Evolutionary conservation across 129 eudicot genomes (phyloP), one percentile per base, ranked within the genome.

Genomic region (Chrysanthemum lavandulifolium): DNA sequence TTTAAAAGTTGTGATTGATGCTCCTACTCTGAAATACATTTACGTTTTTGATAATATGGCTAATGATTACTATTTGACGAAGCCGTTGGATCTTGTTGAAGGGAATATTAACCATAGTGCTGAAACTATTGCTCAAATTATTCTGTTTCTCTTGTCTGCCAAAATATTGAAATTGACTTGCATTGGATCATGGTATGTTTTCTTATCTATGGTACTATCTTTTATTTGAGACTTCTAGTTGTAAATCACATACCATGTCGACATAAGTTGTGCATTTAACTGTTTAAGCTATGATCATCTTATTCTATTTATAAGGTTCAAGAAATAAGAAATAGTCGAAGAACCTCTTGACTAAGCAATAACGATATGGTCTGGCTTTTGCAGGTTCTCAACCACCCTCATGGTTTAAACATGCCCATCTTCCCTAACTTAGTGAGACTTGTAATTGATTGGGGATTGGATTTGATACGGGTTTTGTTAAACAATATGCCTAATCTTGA

Each of bases 401-500:
- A 55, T 49, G 58, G 18, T 62, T 21, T 70, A 62, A 16, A 14
- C 76, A 61, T 78, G 31, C 58, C 72, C 12, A 25, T 11, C 13
- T 61, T 78, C 81, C 58, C 31, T n/a, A 78, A 69, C 76, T 47
- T 78, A 71, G 67, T 63, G 29, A 63, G 51, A 33, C 40, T 78
- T 33, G 64, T 23, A 36, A 33, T 78, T 50, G 40, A 54, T n/a
- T 13, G 55, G 52, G n/a, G 57, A 76, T 33, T 76, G 81, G 10
- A 40, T 61, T 60, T 53, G 54, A 36, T 78, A 43, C 59, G 51
- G 3, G 5, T 13, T 43, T 40, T 71, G 59, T 16, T 78, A 62
- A 5, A 61, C 13, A 19, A 13, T 13, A 71, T 71, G 82, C 82
- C 82, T 31, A 78, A 78, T 64, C 82, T 78, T 54, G 82, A 78